A percentile compares a stretch with the other conserved stretches of the same genome.
Evolutionary conservation across 1,284 basidiomycete species (phyloP).

Genomic region (Ganoderma multipileum): DNA sequence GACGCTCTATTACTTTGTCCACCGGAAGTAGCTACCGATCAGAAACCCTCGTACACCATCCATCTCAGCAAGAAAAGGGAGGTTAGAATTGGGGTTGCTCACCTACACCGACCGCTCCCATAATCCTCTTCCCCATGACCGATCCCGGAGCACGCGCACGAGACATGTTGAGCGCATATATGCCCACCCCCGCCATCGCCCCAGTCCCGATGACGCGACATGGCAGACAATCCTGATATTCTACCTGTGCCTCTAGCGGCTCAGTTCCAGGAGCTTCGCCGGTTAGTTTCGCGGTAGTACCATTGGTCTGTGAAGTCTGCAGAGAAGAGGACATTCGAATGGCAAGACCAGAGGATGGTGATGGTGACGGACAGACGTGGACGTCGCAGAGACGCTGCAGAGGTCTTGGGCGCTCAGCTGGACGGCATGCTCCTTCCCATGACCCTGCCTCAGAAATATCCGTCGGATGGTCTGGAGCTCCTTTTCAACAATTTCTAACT

Average conservation of each 20-base stretch:
- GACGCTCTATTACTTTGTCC: slow-evolving; percentile 28
- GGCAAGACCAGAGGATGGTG: not conserved
- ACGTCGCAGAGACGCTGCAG: not conserved
- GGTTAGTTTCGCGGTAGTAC: not conserved
- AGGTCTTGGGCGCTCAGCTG: not conserved
- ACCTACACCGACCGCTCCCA: slow-evolving; percentile 45
- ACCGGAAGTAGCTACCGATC: slow-evolving; percentile 38
- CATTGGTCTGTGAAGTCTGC: not conserved
- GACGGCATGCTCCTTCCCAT: slow-evolving; percentile 5
- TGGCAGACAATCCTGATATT: slow-evolving; percentile 45
- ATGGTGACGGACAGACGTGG: not conserved
- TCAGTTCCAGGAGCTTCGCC: too few relatives aligned
- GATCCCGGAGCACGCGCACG: slow-evolving; percentile 46
- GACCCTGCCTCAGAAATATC: not conserved
- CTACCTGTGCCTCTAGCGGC: not conserved
- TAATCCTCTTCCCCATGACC: slow-evolving; percentile 43
- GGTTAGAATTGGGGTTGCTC: slow-evolving; percentile 19
- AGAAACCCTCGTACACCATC: slow-evolving; percentile 34
- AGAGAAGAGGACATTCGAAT: slow-evolving; percentile 3
- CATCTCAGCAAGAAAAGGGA: not conserved
- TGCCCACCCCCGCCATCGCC: slow-evolving; percentile 42
- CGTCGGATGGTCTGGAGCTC: not conserved
- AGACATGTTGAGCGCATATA: slow-evolving; percentile 44
- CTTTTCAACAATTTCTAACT: not conserved
- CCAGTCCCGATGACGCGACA: slow-evolving; percentile 45